Evolutionary conservation across 768 basidiomycete species (phyloP).

Genomic region (Pulveroboletus sp.): DNA sequence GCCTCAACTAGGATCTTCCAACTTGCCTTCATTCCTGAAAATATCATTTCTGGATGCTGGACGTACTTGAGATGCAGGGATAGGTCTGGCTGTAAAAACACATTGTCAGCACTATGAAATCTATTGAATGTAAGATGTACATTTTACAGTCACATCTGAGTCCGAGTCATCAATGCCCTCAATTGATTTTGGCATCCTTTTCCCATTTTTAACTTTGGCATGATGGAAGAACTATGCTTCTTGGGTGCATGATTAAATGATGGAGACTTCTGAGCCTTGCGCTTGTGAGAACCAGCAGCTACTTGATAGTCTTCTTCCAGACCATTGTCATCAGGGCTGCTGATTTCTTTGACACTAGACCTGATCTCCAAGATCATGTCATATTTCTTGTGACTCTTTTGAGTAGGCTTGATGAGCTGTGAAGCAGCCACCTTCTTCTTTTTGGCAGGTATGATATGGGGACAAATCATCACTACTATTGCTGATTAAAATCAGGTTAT

Average conservation of each 20-base stretch:
- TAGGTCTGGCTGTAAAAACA: no score
- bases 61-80: no score
- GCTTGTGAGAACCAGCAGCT: not conserved
- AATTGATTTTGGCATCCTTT: not conserved
- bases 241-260: not conserved
- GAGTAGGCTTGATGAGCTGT: no score
- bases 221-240: not conserved
- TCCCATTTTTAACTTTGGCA: not conserved
- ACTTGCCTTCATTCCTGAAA: not conserved
- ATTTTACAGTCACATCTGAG: no score
- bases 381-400: not conserved
- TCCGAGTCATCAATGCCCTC: no score
- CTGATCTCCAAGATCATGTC: no score
- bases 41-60: no score
- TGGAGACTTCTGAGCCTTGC: not conserved
- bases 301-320: not conserved
- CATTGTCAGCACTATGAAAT: no score
- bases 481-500: conserved; percentile 2
- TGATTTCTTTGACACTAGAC: no score
- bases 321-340: not conserved
- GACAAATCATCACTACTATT: conserved; percentile 1
- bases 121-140: no score
- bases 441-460: conserved; percentile 1
- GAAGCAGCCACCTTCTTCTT: no score
- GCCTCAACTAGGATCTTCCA: not conserved